These are phyloP conservation scores for Ceratobasidium sp. DNA, from an alignment of 1,284 basidiomycete genomes.

Conservation along the genomic window DNA sequence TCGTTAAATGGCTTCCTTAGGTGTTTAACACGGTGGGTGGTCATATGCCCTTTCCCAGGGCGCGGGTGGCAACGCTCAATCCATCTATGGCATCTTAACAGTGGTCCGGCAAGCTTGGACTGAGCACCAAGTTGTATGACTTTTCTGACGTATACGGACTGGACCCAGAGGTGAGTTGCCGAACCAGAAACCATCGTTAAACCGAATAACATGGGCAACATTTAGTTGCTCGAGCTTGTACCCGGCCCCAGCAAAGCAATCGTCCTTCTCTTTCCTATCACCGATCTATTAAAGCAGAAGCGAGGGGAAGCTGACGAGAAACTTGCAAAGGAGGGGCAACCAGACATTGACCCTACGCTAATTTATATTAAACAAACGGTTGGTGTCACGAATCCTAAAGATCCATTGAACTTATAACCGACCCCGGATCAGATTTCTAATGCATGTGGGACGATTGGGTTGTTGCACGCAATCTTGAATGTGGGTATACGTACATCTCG, in stretches of 20 bases:
- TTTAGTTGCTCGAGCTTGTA: slow-evolving; percentile 70
- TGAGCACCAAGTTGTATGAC: slow-evolving; percentile 61
- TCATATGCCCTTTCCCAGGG: background rate
- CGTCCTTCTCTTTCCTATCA: slow-evolving; percentile 79
- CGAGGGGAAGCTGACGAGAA: slow-evolving; percentile 64
- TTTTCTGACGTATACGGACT: slow-evolving; percentile 85
- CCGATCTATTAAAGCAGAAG: slow-evolving; percentile 58
- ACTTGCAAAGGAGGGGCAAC: slow-evolving; percentile 56
- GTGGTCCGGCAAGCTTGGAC: slow-evolving; percentile 80
- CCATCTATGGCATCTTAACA: slow-evolving; percentile 48
- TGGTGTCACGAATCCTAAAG: slow-evolving; percentile 43
- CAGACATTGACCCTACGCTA: slow-evolving; percentile 63
- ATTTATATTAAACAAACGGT: slow-evolving; percentile 81
- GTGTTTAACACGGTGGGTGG: slow-evolving; percentile 52
- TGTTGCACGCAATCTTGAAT: slow-evolving; percentile 80
- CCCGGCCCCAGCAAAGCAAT: slow-evolving; percentile 77
- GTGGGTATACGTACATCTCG: slow-evolving; percentile 52
- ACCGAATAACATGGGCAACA: background rate
- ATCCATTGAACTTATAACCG: background rate
- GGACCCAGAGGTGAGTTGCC: slow-evolving; percentile 65
- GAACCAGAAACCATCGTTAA: background rate
- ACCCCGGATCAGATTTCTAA: slow-evolving; percentile 71
- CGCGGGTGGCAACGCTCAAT: too few species aligned
- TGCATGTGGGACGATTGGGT: slow-evolving; percentile 87
- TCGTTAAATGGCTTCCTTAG: slow-evolving; percentile 42